Evolutionary conservation across 2,329 filamentous ascomycete species (phyloP), one percentile per base, ranked within the genome.

Genomic region (Sarocladium kiliense): DNA sequence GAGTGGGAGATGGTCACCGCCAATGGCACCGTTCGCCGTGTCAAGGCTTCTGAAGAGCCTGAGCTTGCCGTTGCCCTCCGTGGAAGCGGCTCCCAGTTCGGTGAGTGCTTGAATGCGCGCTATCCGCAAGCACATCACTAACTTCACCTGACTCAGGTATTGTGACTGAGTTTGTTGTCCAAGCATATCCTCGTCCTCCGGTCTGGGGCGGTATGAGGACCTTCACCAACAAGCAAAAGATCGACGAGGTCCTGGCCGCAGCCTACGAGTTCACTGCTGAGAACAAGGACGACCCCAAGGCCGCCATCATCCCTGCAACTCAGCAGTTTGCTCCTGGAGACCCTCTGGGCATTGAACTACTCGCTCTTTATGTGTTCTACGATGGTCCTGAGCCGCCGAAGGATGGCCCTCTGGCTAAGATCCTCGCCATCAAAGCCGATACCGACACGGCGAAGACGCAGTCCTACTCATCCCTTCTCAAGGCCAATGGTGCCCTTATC

Each of bases 281-380:
- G 65, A 81, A 82, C 62, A 69, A 74, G 1, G 82, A 86, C 59
- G 72, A 77, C 56, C 7, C 30, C 14, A 84, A 84, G 64, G 83
- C 82, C 1, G 80, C 75, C 16, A 76, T 86, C 47, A 85, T 86
- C 59, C 66, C 80, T 47, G 85, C 81, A 0, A 73, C 76, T 2
- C 74, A 81, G 61, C 70, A 58, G 27, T 54, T 58, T 3, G 41
- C 37, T 4, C 47, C 47, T 12, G 47, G 47, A 26, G 47, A 16
- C 16, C 11, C 11, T 2, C 26, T 34, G 7, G 47, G 47, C 11
- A 25, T 76, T 14, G 73, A 73, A 0, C 58, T 70, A 2, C 63
- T 72, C 2, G 72, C 82, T 56, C 65, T 87, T 57, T 86, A 86
- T 66, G 64, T 82, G 34, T 86, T 84, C 69, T 86, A 86, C 65